Evolutionary conservation across 371 early-diverging fungal species (phyloP), one percentile per base, ranked within the genome.

Genomic region (Conidiobolus coronatus): DNA sequence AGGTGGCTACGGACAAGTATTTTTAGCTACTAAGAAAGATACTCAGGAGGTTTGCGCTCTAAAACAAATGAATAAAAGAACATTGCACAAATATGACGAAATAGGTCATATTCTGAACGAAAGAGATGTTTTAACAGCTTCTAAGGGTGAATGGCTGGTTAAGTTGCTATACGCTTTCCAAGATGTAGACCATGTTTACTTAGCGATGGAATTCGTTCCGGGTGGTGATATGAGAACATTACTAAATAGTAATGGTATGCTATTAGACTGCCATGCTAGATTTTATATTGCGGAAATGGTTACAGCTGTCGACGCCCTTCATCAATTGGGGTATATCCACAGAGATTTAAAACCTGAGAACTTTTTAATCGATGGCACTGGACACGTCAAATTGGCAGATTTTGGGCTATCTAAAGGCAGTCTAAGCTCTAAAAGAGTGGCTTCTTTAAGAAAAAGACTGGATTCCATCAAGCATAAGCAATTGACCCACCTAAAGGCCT

Each of bases 371-470:
- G 77, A 75, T 57, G 57, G 55, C 1, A 63, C 67, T 15, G 83
- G 83, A 3, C 86, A 86, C 59, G 67, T 86, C 51, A 77, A 73
- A 41, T 58, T 89, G 40, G 70, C 75, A 1, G 95, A 94, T 60
- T 94, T 94, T 68, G 93, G 95, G 1, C 68, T 91, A 40, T 76
- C 81, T 18, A 79, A 83, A 36, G 86, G 85, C 13, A 58, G 61
- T 17, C 53, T 82, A 40, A 75, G 76, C 45, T 59, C 67, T 8
- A 63, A 65, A 14, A 48, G 68, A 38, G 63, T 81, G 9, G 71
- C 72, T 22, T 58, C 61, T 0, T 56, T 82, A 55, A 60, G 66
- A 40, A 45, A 53, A 17, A 75, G 69, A 56, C 56, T 79, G 35
- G 74, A 80, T 45, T 57, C 64, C 49, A 52, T 72, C 46, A 66